These are phyloP conservation scores for Fusarium sp. DNA, from an alignment of 2,329 filamentous ascomycete species.

Conservation along the genomic window DNA sequence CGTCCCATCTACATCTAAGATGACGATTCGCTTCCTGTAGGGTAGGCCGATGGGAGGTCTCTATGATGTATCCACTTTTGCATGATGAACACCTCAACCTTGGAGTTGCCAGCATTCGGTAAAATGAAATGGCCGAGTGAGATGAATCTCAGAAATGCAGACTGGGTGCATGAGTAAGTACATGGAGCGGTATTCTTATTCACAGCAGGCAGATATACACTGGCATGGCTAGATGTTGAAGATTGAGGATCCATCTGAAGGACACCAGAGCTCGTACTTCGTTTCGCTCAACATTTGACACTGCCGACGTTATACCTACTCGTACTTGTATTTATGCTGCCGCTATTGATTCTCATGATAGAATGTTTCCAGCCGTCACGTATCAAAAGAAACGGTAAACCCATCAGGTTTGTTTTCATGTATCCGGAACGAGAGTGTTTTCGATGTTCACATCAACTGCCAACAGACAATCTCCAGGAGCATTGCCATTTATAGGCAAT, in stretches of 20 bases:
- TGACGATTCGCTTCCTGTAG: too few species aligned
- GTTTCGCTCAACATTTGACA: neutral
- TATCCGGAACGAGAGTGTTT: neutral
- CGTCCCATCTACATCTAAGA: too few species aligned
- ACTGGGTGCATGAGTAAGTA: neutral
- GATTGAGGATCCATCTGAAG: neutral
- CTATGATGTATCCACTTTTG: too few species aligned
- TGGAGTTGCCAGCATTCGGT: too few species aligned
- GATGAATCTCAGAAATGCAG: neutral
- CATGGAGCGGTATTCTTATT: neutral
- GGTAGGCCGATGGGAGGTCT: too few species aligned
- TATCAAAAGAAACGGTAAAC: neutral
- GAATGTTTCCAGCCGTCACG: neutral
- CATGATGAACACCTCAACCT: too few species aligned
- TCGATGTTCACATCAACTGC: neutral
- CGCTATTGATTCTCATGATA: neutral
- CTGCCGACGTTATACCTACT: neutral
- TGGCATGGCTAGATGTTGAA: neutral
- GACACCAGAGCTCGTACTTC: neutral
- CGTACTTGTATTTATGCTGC: neutral
- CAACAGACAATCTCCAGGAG: neutral
- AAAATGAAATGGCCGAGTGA: too few species aligned
- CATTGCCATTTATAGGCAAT: neutral
- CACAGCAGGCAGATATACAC: neutral
- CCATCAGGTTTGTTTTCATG: neutral